Evolutionary conservation across 495 filamentous ascomycete genomes (phyloP), one percentile per base, ranked within the genome.

Genomic region (Penicillium malachiteum): DNA sequence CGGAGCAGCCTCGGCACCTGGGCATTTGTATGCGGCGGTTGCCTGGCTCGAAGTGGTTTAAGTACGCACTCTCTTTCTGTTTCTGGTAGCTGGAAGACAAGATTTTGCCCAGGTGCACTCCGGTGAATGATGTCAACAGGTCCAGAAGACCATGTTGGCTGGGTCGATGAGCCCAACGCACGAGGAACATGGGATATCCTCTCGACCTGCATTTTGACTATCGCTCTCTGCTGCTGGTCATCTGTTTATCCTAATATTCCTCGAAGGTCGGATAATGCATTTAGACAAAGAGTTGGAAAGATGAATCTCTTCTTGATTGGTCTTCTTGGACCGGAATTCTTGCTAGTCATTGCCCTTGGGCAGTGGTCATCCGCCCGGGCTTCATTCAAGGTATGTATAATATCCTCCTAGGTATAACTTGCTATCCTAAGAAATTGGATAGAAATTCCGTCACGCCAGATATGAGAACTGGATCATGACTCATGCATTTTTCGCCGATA

Each of bases 401-500:
- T 34, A 0, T 50, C 37, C 14, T 1, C 18, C 6, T 4, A 2
- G 13, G 0, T 47, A 30, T 40, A 34, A 7, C 5, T 16, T 31
- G 6, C 17, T 10, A 6, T 2, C 55, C 35, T 33, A 48, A 47
- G 10, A 17, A 10, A 38, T 17, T 7, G 35, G 16, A 13, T 7
- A 61, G 56, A 52, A 62, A 34, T 64, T 66, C n/a, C 48, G 59
- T 31, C 38, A 56, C 7, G 43, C 33, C 3, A 57, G 61, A 31
- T 54, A 53, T 35, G 26, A 38, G 9, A 12, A 50, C 11, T 78
- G 72, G 76, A 72, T 72, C 7, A 46, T 70, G 0, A 57, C 52
- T 8, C 76, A 78, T 60, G 65, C 64, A 17, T 72, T 68, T 49
- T 78, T 69, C 49, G 70, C 67, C 16, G 50, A 67, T 21, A 78